Percentiles rank a stretch among this genome's conserved stretches.
Evolutionary conservation across 495 filamentous ascomycete species (phyloP).

Genomic region (Astrothelium macrocarpum): DNA sequence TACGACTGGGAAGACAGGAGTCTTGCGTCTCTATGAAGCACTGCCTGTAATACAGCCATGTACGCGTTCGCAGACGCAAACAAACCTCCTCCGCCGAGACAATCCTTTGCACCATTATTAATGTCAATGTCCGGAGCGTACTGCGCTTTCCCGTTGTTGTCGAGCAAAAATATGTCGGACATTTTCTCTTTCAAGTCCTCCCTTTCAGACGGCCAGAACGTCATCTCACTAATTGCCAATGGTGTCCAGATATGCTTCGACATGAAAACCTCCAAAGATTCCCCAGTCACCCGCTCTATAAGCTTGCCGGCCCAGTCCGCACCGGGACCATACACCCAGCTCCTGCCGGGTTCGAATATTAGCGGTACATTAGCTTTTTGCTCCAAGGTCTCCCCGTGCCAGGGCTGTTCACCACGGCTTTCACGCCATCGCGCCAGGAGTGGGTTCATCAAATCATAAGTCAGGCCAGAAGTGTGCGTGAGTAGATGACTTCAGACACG

Average conservation of each 20-base stretch:
- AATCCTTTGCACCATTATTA: conserved; percentile 10
- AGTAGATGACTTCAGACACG: conserved; percentile 7
- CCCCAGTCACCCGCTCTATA: background rate
- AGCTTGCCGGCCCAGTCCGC: conserved; percentile 24
- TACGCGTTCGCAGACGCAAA: conserved; percentile 9
- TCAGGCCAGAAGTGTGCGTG: conserved; percentile 11
- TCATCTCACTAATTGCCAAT: background rate
- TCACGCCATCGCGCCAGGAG: background rate
- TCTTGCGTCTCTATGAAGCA: conserved; percentile 1
- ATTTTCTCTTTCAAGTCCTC: background rate
- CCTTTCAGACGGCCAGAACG: background rate
- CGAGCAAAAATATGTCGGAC: background rate
- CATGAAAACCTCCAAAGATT: conserved; percentile 1
- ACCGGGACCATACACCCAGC: conserved; percentile 21
- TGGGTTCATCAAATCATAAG: conserved; percentile 10
- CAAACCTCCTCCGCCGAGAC: conserved; percentile 12
- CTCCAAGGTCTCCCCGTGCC: background rate
- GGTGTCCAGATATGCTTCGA: background rate
- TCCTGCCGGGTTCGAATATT: conserved; percentile 24
- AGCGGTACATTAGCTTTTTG: conserved; percentile 16
- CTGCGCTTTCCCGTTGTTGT: background rate
- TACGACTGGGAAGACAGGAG: conserved; percentile 7
- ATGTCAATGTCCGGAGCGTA: conserved; percentile 15
- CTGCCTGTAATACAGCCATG: conserved; percentile 13
- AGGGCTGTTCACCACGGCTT: background rate